These are phyloP conservation scores for Apiotrichum sp. DNA, from an alignment of 1,284 basidiomycete species.

Conservation along the genomic window DNA sequence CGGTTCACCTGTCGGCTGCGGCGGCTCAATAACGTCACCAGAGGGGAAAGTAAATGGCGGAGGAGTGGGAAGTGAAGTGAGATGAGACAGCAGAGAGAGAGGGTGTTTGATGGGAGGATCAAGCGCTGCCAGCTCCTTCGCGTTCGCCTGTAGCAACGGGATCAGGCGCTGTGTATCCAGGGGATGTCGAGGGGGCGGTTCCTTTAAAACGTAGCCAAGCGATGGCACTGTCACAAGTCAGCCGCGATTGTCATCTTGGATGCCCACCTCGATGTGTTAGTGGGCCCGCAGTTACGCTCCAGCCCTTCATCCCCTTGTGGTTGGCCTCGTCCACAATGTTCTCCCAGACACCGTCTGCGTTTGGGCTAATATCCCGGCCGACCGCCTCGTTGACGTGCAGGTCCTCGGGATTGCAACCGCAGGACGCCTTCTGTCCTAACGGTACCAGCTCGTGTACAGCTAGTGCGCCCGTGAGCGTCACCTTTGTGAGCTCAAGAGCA, in stretches of 20 bases:
- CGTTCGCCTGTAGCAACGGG: constrained; percentile 48
- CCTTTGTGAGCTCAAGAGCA: constrained; percentile 63
- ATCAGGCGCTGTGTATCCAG: constrained; percentile 41
- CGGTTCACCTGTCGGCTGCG: constrained; percentile 42
- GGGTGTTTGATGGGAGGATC: constrained; percentile 61
- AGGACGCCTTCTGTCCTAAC: constrained; percentile 51
- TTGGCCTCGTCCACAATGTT: constrained; percentile 47
- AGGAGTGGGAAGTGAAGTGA: constrained; percentile 57
- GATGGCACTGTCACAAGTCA: constrained; percentile 59
- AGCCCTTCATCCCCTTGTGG: constrained; percentile 44
- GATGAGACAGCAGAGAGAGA: constrained; percentile 60
- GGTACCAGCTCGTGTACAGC: constrained; percentile 75
- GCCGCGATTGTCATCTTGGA: no score
- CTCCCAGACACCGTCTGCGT: constrained; percentile 66
- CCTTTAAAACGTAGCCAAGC: constrained; percentile 72
- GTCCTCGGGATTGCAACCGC: constrained; percentile 51
- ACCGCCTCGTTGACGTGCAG: constrained; percentile 63
- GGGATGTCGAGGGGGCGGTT: constrained; percentile 50
- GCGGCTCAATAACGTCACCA: constrained; percentile 69
- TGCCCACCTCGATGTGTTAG: constrained; percentile 69
- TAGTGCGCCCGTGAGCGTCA: constrained; percentile 60
- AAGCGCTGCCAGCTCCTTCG: constrained; percentile 50
- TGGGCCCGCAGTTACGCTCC: constrained; percentile 68
- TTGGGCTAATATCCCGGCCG: constrained; percentile 60
- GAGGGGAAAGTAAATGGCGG: constrained; percentile 62